These are phyloP conservation scores for Abortiporus biennis DNA, from an alignment of 1,284 basidiomycete species.

Conservation along the genomic window DNA sequence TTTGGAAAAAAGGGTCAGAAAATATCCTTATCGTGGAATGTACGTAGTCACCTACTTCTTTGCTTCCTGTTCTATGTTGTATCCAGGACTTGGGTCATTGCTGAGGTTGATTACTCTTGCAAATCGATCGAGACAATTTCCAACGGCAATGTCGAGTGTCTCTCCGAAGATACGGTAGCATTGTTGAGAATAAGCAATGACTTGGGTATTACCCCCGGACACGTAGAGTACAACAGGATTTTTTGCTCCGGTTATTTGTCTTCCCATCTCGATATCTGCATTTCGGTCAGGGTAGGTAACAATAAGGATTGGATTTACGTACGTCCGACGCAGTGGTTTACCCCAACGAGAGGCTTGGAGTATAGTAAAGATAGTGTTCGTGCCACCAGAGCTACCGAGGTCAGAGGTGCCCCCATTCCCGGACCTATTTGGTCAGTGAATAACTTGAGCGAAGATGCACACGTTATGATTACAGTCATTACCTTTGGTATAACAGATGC, in stretches of 20 bases:
- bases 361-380: conserved; percentile 87
- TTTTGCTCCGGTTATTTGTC: conserved; percentile 89
- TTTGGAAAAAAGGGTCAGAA: conserved; percentile 20
- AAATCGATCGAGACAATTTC: conserved; percentile 97
- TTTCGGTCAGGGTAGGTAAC: not conserved
- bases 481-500: conserved; percentile 98
- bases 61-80: conserved; percentile 96
- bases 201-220: conserved; percentile 98
- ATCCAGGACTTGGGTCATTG: conserved; percentile 97
- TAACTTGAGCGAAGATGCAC: not conserved
- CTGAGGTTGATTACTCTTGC: conserved; percentile 93
- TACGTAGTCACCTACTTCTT: conserved; percentile 56
- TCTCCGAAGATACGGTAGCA: conserved; percentile 99
- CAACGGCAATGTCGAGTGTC: conserved; percentile 97
- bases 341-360: conserved; percentile 89
- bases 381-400: conserved; percentile 94
- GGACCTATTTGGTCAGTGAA: conserved; percentile 54
- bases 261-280: conserved; percentile 97
- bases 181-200: conserved; percentile 97
- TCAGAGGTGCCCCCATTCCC: conserved; percentile 97
- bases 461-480: too few relatives aligned
- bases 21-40: not conserved
- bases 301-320: conserved; percentile 28
- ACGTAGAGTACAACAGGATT: conserved; percentile 99
- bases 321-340: conserved; percentile 99